Base-by-base conservation (phyloP, 2,329 filamentous ascomycete genomes). In the Arthrinium puccinioides region DNA sequence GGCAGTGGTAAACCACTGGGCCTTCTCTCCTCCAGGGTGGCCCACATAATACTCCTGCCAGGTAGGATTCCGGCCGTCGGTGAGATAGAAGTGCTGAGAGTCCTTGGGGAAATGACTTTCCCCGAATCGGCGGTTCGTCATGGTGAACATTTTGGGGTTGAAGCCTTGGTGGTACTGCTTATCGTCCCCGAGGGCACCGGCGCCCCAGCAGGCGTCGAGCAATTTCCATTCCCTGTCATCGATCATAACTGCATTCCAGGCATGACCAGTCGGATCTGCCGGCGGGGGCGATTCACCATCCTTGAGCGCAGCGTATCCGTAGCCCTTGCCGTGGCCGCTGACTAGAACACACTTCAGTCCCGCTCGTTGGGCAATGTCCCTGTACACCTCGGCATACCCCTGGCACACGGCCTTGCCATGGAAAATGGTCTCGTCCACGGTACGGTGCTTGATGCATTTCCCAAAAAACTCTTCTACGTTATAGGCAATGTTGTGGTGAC, bases 211-310 rank as follows among this genome's bases (percentile, higher is more conserved):
- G 1, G 84, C 63, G 53, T 98, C 92, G 33, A 97, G 64, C 2
- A 97, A 72, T 61, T 96, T 95, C 90, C 90, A 97, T 46, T 79
- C 76, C 3, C 86, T 87, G 19, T 80, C 76, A 50, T 97, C 90
- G 41, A 97, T 87, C 36, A 79, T 74, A 6, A 96, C 87, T 0
- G 85, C 89, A 53, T 95, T 96, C 92, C 92, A 96, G 0, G 92
- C 90, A 59, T 97, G 90, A 1, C 76, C 75, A 5, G 63, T 70
- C 1, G 74, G 63, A 36, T 80, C 66, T 15, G 71, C 73, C 0
- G 77, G 72, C 3, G 89, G 89, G 0, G 83, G 57, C 0, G 74
- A 65, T 36, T 84, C 69, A 4, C 84, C 84, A 0, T 78, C 72
- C 26, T 70, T 65, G 7, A 88, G 62, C 0, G 78, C 60, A 0